Evolutionary conservation across 257 asterid species (phyloP).

Genomic region (Nicotiana sylvestris): DNA sequence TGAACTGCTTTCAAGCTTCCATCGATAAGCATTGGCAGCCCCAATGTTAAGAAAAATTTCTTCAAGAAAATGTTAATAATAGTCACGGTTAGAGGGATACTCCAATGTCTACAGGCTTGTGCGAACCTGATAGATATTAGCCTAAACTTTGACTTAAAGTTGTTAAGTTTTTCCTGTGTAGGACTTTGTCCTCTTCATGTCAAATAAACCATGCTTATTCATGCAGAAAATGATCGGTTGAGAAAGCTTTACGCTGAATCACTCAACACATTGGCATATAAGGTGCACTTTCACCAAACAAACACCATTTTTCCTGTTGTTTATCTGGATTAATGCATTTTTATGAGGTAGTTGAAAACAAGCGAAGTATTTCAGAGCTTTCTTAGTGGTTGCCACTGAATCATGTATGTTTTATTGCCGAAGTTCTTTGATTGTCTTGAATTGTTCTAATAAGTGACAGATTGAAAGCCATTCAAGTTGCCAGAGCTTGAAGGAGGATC

Average conservation of each 20-base stretch:
- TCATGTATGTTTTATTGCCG: background rate
- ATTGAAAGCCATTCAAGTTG: conserved; percentile 28
- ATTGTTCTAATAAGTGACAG: conserved; percentile 12
- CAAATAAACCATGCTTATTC: background rate
- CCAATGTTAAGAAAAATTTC: background rate
- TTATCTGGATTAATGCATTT: background rate
- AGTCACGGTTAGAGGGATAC: background rate
- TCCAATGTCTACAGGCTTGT: background rate
- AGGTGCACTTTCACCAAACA: conserved; percentile 19
- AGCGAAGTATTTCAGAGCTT: background rate
- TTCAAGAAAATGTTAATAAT: background rate
- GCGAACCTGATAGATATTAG: background rate
- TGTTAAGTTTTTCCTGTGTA: background rate
- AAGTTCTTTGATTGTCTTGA: background rate
- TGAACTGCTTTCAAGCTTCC: background rate
- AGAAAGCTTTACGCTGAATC: conserved; percentile 22
- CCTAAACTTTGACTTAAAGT: background rate
- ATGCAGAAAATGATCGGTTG: conserved; percentile 37
- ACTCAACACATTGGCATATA: conserved; percentile 20
- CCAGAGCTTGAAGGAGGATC: conserved; percentile 34
- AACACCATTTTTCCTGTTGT: background rate
- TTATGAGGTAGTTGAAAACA: background rate
- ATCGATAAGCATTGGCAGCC: background rate
- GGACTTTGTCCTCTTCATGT: background rate
- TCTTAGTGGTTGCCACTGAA: background rate